Evolutionary conservation across 1,284 basidiomycete species (phyloP).

Genomic region (Leccinum griseonigrum): DNA sequence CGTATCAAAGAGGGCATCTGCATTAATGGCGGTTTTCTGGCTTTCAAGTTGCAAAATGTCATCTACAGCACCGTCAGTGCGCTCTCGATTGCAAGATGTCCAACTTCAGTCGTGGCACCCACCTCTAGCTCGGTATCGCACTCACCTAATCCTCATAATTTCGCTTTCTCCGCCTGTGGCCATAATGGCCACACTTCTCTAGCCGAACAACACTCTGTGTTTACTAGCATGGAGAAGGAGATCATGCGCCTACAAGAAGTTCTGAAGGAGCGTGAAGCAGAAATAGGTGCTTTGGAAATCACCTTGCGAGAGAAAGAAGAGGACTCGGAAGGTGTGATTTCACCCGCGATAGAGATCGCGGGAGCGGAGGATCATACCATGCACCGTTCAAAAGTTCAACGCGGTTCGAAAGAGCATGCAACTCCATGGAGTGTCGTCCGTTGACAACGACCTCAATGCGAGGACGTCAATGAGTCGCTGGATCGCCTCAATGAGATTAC

Average conservation of each 20-base stretch:
- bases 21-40: slow-evolving; percentile 95
- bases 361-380: slow-evolving; percentile 27
- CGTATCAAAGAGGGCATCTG: slow-evolving; percentile 97
- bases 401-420: slow-evolving; percentile 66
- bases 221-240: slow-evolving; percentile 81
- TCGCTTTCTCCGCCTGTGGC: slow-evolving; percentile 57
- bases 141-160: slow-evolving; percentile 55
- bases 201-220: slow-evolving; percentile 64
- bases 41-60: slow-evolving; percentile 73
- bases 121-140: slow-evolving; percentile 51
- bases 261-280: slow-evolving; percentile 82
- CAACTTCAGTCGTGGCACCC: slow-evolving; percentile 62
- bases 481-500: slow-evolving; percentile 79
- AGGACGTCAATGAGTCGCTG: slow-evolving; percentile 66
- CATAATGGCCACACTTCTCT: slow-evolving; percentile 37
- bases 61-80: slow-evolving; percentile 90
- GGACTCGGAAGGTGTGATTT: background rate
- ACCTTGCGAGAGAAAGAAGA: slow-evolving; percentile 54
- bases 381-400: slow-evolving; percentile 64
- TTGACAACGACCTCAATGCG: slow-evolving; percentile 26
- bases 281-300: slow-evolving; percentile 76
- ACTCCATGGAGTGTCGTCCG: slow-evolving; percentile 38
- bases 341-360: slow-evolving; percentile 4
- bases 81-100: slow-evolving; percentile 72
- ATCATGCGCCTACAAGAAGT: slow-evolving; percentile 90